Base-by-base conservation (phyloP, 176 grass and related monocot genomes). In the Rhynchospora breviuscula region DNA sequence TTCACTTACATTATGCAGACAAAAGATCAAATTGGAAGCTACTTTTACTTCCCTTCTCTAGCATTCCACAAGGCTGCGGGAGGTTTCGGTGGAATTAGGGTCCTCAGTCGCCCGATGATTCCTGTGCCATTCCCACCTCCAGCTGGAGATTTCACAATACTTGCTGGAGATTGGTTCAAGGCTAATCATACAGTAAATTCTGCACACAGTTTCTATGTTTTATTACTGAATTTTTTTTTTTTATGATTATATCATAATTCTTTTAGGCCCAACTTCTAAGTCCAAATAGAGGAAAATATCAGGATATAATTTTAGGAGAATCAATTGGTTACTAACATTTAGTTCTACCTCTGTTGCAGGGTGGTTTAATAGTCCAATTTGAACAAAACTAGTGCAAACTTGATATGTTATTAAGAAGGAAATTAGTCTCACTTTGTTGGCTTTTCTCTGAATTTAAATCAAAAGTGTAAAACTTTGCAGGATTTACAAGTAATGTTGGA, bases 1-100 rank as follows among this genome's bases (percentile, higher is more conserved):
- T 98, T 94, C 84, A 94, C 95, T 21, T 98, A 94, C 25, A 73
- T 87, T 67, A 91, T 98, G 90, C 95, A 98, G 58, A 85, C 91
- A 82, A 98, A 98, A 88, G 95, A 98, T 57, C 95, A 98, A 23
- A 98, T 98, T 10, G 95, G 95, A 79, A 98, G 87, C 63, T 98
- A 88, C 84, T 98, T 94, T 89, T 98, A 98, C 74, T 98, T 94
- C 63, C 95, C 95, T 53, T 94, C 95, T 68, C 87, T 98, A 21
- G 68, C 83, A 8, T 94, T 98, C 40, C 95, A 98, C 80, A 98
- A 98, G 84, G 89, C 95, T 10, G 95, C 92, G 0, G 95, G 95
- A 31, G 92, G 92, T 57, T 98, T 90, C 9, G 95, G 95, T 31
- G 90, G 89, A 88, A 94, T 98, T 72, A 94, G 92, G 26, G 73